Evolutionary conservation across 495 filamentous ascomycete species (phyloP).

Genomic region (Viridothelium virens): DNA sequence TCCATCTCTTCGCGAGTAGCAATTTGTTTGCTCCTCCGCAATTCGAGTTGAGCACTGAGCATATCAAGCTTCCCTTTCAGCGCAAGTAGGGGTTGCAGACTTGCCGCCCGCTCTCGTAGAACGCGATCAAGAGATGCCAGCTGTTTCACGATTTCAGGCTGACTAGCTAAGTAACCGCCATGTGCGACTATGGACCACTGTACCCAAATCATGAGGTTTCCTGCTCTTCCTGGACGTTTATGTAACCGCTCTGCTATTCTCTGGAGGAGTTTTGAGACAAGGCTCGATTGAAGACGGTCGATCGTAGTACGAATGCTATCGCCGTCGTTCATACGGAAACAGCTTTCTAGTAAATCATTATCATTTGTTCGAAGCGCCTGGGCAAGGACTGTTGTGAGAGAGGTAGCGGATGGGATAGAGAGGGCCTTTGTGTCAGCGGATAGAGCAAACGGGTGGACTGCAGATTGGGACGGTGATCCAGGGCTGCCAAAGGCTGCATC

Average conservation of each 20-base stretch:
- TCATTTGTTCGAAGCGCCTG: conserved; percentile 93
- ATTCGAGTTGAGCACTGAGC: conserved; percentile 74
- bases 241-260: conserved; percentile 83
- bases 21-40: conserved; percentile 56
- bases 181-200: conserved; percentile 94
- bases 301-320: conserved; percentile 77
- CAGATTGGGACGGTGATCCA: conserved; percentile 28
- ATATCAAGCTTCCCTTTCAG: conserved; percentile 91
- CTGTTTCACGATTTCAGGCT: conserved; percentile 67
- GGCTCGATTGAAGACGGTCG: conserved; percentile 74
- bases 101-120: conserved; percentile 74
- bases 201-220: conserved; percentile 89
- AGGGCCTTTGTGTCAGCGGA: conserved; percentile 19
- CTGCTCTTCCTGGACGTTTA: conserved; percentile 77
- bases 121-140: conserved; percentile 72
- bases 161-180: conserved; percentile 79
- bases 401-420: conserved; percentile 56
- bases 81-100: conserved; percentile 71
- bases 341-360: conserved; percentile 76
- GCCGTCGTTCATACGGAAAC: conserved; percentile 69
- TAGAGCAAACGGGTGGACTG: conserved; percentile 33
- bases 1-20: conserved; percentile 34
- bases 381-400: conserved; percentile 79
- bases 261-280: conserved; percentile 68
- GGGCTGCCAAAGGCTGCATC: conserved; percentile 48